Percentiles rank a stretch among this genome's conserved stretches.
phyloP scores from a whole-genome alignment of 2,329 filamentous ascomycete genomes.

The Coniochaeta sp. region DNA sequence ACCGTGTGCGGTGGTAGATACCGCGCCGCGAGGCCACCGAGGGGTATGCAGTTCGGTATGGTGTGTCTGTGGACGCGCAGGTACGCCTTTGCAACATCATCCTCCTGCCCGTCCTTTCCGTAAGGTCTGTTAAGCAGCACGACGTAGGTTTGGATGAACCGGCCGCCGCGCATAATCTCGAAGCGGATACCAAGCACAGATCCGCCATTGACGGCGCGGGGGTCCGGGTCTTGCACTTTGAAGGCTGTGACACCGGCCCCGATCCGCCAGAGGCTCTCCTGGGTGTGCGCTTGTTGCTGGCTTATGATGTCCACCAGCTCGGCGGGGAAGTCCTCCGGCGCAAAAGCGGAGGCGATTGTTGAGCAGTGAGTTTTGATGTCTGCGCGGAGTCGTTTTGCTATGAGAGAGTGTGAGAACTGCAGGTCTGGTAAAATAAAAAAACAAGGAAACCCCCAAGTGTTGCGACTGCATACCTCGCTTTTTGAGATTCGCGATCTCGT shows the following conservation, averaged over 20 bases:
- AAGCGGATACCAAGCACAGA: slow-evolving; percentile 62
- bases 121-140: slow-evolving; percentile 58
- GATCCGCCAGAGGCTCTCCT: slow-evolving; percentile 61
- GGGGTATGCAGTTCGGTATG: slow-evolving; percentile 56
- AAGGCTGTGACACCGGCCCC: slow-evolving; percentile 63
- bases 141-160: slow-evolving; percentile 63
- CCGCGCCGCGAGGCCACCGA: slow-evolving; percentile 48
- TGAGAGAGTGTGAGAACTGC: background rate
- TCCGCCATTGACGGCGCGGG: slow-evolving; percentile 58
- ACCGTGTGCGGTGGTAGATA: slow-evolving; percentile 38
- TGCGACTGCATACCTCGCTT: background rate
- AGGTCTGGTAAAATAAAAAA: too few relatives aligned
- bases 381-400: background rate
- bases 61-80: slow-evolving; percentile 63
- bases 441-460: too few relatives aligned
- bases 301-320: slow-evolving; percentile 29
- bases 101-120: background rate
- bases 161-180: slow-evolving; percentile 55
- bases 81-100: slow-evolving; percentile 9
- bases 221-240: slow-evolving; percentile 63
- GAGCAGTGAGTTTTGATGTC: background rate
- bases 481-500: background rate
- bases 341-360: background rate
- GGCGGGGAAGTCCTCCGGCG: background rate
- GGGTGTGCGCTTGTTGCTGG: slow-evolving; percentile 48